A percentile compares a stretch with the other conserved stretches of the same genome.
These are phyloP conservation scores for Priceomyces haplophilus DNA, from an alignment of 805 yeast genomes.

Conservation along the genomic window DNA sequence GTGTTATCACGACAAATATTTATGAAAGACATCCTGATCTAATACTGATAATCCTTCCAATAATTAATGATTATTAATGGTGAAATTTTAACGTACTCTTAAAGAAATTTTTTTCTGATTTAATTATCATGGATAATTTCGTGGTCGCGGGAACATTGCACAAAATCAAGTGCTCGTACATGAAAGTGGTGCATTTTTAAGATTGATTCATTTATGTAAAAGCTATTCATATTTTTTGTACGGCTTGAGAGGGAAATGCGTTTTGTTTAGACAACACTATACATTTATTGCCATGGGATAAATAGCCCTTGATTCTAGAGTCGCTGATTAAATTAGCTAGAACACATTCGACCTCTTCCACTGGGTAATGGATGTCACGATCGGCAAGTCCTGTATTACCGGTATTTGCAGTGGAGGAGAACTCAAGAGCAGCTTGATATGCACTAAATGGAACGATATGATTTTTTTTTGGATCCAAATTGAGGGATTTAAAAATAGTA, in stretches of 20 bases:
- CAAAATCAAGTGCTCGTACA: background rate
- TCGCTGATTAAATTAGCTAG: conserved; percentile 62
- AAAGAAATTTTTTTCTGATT: background rate
- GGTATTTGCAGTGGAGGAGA: conserved; percentile 15
- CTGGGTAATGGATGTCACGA: conserved; percentile 9
- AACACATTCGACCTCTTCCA: conserved; percentile 65
- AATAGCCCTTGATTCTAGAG: conserved; percentile 71
- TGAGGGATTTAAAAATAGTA: conserved; percentile 16
- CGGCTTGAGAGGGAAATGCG: conserved; percentile 55
- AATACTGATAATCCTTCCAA: conserved; percentile 1
- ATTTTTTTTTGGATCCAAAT: conserved; percentile 25
- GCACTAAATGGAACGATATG: conserved; percentile 42
- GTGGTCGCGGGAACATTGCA: background rate
- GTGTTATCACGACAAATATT: conserved; percentile 95
- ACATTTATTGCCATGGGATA: conserved; percentile 71
- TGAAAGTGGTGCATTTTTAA: background rate
- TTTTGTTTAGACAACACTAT: conserved; percentile 71
- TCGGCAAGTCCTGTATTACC: conserved; percentile 2
- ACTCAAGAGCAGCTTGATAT: conserved; percentile 43
- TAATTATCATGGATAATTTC: background rate
- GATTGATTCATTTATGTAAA: background rate
- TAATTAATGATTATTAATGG: background rate
- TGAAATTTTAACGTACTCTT: background rate
- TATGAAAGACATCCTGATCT: conserved; percentile 65
- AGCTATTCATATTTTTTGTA: background rate